Evolutionary conservation across 495 filamentous ascomycete genomes (phyloP), one percentile per base, ranked within the genome.

Genomic region (Penicillium chermesinum): DNA sequence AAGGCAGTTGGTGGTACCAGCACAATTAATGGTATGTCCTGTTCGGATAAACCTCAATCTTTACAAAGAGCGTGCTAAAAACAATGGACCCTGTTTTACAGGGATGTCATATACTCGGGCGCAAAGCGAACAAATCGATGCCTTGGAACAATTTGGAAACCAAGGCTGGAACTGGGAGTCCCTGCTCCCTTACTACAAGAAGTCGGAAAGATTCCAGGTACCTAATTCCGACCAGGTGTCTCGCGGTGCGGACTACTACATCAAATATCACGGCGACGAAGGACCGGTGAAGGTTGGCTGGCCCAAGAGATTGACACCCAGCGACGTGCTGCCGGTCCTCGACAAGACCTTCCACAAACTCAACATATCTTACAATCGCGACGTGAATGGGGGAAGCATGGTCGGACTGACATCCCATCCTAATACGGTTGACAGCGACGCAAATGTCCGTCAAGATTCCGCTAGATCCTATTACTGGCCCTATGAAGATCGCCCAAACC

Each of bases 151-250:
- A 3, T 58, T 84, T 2, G 82, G 84, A 2, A 85, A 84, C 53
- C 66, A 72, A 1, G 79, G 80, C n/a, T 86, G 83, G 83, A 75
- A 69, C 46, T 86, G 81, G 78, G 48, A 72, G 1, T 75, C 55
- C 27, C 58, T 87, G 17, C 54, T 80, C 16, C 78, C 80, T 6
- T 86, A 86, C 51, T 78, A 76, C 32, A 68, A 71, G 41, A 75
- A 74, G 55, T 68, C 65, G 18, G 65, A 76, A 15, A 38, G 52
- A 5, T 69, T 72, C 14, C 62, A 62, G 2, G 25, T 65, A 0
- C 74, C 76, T 0, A 67, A 59, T 14, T 20, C 46, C n/a, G 60
- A 65, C 6, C 71, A 77, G 41, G 30, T 57, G 13, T 63, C 48
- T 12, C 60, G 50, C 3, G 75, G 75, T 1, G 74, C 74, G 1